These are phyloP conservation scores for Caloboletus firmus DNA, from an alignment of 1,284 basidiomycete species.

Conservation along the genomic window DNA sequence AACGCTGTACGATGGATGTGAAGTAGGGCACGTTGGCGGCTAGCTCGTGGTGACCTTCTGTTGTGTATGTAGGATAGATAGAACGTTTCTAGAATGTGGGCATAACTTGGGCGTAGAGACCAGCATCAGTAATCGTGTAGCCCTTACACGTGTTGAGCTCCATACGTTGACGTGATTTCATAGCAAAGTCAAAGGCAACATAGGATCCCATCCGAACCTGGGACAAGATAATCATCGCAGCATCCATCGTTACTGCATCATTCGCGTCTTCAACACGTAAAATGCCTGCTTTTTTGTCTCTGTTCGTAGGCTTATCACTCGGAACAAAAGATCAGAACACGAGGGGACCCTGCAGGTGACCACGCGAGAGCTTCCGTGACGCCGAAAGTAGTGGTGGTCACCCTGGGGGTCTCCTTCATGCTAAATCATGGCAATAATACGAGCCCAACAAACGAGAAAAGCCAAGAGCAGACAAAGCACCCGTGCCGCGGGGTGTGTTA, in stretches of 20 bases:
- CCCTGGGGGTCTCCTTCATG: background rate
- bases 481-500: constrained; percentile 3
- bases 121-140: constrained; percentile 1
- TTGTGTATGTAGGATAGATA: constrained; percentile 18
- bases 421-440: background rate
- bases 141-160: constrained; percentile 24
- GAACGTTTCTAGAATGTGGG: constrained; percentile 3
- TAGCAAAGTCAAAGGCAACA: constrained; percentile 1
- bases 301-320: background rate
- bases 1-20: background rate
- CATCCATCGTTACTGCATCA: background rate
- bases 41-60: constrained; percentile 4
- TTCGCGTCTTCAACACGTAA: constrained; percentile 22
- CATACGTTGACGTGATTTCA: constrained; percentile 16
- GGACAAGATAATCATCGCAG: background rate
- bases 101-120: constrained; percentile 5
- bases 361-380: constrained; percentile 29
- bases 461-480: constrained; percentile 4
- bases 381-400: constrained; percentile 18
- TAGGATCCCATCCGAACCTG: background rate
- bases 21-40: background rate
- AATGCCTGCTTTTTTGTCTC: background rate
- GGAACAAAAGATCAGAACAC: constrained; percentile 18
- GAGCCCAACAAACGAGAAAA: background rate
- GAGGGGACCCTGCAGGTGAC: constrained; percentile 25